Evolutionary conservation across 805 yeast species (phyloP), one percentile per base, ranked within the genome.

Genomic region (Ogataea neopini): DNA sequence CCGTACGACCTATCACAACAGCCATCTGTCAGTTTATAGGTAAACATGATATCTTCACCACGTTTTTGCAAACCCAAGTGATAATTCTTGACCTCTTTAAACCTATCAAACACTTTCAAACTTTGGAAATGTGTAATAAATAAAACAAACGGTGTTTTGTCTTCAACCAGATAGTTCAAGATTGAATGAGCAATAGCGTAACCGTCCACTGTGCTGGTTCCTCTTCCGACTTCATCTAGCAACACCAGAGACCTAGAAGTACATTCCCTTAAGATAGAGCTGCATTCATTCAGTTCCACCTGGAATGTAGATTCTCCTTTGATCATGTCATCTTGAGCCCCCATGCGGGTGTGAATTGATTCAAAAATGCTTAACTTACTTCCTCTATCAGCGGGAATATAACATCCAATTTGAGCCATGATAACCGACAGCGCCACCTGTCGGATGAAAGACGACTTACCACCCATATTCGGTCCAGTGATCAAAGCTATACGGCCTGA

Each of bases 381-480:
- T 13, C 56, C 51, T 4, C 68, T 66, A 1, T 87, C 87, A 15
- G 92, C 89, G 1, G 96, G 94, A 2, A 88, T 76, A 60, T 71
- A 86, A 54, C 86, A 77, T 0, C 96, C 96, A 3, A 86, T 72
- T 62, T 88, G 96, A 1, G 86, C 80, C 84, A 88, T 77, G 7
- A 88, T 77, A 9, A 79, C 81, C 9, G 80, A 69, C 11, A 88
- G 64, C 0, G 94, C 96, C 9, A 86, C 74, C 51, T 86, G 89
- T 43, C 87, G 75, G 13, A 86, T 88, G 57, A 81, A 83, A 1
- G 89, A 81, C 6, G 90, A 83, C 61, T 88, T 88, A 3, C 96
- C 96, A 8, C 96, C 96, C 90, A 87, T 86, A 55, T 87, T 87
- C 0, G 95, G 94, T 0, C 96, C 96, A 0, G 96, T 87, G 18